Base-by-base conservation (phyloP, 495 filamentous ascomycete species). In the Penicillium ochrochloron region DNA sequence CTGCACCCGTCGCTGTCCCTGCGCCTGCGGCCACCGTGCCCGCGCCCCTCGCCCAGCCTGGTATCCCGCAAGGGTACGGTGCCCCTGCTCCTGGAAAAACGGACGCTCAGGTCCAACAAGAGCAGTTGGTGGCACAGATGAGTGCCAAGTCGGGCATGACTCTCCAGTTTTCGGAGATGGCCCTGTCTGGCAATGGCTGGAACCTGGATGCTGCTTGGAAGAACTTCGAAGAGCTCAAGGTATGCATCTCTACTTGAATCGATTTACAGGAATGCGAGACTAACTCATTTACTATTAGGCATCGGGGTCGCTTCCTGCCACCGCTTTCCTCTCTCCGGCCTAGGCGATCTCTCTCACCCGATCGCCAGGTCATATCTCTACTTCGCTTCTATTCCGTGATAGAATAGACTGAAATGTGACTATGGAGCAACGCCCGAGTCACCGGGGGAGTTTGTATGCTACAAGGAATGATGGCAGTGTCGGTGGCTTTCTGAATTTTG, bases 121-220 rank as follows among this genome's bases (percentile, higher is more conserved):
- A 90, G 73, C 79, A 85, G 59, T 78, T 92, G 73, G 77, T 91
- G 8, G 70, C 82, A 52, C 86, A 91, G 69, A 76, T 95, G 64
- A 88, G 85, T 64, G 83, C 81, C 51, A 83, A 82, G 52, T 93
- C 92, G 2, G 83, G 85, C 37, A 89, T 95, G 89, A 93, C 84
- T 1, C 70, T 87, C 10, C 80, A 89, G 59, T 94, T 87, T 67
- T 88, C 92, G 3, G 82, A 87, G 65, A 78, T 91, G 74, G 93
- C 91, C 66, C 79, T 95, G 6, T 80, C 83, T 0, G 84, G 89
- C 62, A 88, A 86, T 64, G 84, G 84, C 51, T 95, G 92, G 91
- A 85, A 92, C 71, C 83, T 90, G 41, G 85, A 89, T n/a, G 76
- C 76, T 57, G 92, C 91, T 0, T 77, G 90, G 66, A 78, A 80